Base-by-base conservation (phyloP, 2,329 filamentous ascomycete species). In the Colletotrichum magnum region DNA sequence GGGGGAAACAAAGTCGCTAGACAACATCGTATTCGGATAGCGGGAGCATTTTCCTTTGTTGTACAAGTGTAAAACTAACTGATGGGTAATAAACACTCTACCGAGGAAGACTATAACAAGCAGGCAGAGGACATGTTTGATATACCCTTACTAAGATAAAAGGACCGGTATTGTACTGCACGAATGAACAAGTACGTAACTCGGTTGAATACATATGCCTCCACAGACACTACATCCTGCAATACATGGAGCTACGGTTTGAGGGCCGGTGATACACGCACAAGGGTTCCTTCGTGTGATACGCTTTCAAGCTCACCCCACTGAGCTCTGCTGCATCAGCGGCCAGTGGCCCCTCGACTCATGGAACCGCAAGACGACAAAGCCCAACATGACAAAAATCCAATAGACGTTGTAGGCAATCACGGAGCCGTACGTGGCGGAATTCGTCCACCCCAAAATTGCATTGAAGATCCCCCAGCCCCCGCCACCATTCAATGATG, bases 341-440 rank as follows among this genome's bases (percentile, higher is more conserved):
- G 85, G 85, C 79, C 82, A 85, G 70, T 81, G 83, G 10, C 86
- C 86, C 70, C 83, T 85, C 43, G 79, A 76, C 81, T 96, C 93
- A 71, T 87, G 87, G 81, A 89, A 93, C 48, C 91, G 86, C 84
- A 95, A 86, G 43, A 83, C 73, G 16, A 89, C 70, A 77, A 95
- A 93, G 6, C 86, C 87, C n/a, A 85, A 69, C 66, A 94, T 94
- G 72, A 94, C 86, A 9, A 84, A 84, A 58, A 96, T 81, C 94
- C 94, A 97, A 83, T 97, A 97, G n/a, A 95, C 68, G 77, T 96
- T 97, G 83, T 97, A 97, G 1, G 92, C 90, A 72, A 97, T 90
- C 72, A 97, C 92, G 1, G 93, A 95, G 61, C 94, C 94, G 75
- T 95, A 94, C 2, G 94, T 97, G 5, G 93, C 94, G 13, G 92